Percentiles rank a stretch among this genome's conserved stretches.
Conservation (phyloP, 805 yeast genomes). For the Candida coquimbonensis region DNA sequence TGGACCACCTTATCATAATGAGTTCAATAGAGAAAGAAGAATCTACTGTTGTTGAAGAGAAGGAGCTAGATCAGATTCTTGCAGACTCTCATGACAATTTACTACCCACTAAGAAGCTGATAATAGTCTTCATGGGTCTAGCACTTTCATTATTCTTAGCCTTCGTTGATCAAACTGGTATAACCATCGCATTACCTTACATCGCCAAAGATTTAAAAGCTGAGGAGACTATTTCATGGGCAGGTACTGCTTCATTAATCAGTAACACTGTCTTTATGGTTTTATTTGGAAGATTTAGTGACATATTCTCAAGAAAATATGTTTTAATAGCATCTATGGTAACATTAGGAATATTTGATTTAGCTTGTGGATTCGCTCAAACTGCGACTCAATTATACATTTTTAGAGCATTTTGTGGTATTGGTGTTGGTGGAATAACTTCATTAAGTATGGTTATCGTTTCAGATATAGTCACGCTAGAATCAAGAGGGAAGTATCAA, state of each 20-base stretch:
- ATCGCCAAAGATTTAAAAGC: constrained; percentile 43
- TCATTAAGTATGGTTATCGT: constrained; percentile 45
- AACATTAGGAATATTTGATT: constrained; percentile 36
- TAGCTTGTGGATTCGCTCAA: constrained; percentile 46
- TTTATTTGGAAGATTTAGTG: constrained; percentile 45
- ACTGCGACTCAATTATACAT: constrained; percentile 42
- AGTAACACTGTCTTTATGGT: constrained; percentile 47
- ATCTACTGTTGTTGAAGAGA: neutral
- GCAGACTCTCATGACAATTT: constrained; percentile 28
- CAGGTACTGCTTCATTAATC: constrained; percentile 46
- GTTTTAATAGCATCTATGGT: constrained; percentile 34
- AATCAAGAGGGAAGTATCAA: constrained; percentile 50
- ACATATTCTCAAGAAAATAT: constrained; percentile 46
- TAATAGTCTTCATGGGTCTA: constrained; percentile 4
- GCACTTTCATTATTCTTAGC: constrained; percentile 5
- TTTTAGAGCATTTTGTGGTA: constrained; percentile 48
- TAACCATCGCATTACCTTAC: constrained; percentile 22
- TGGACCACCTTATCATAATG: neutral
- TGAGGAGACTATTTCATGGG: constrained; percentile 47
- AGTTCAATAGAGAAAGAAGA: constrained; percentile 2
- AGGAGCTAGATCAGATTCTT: neutral
- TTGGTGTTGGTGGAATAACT: constrained; percentile 48
- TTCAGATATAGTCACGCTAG: constrained; percentile 46
- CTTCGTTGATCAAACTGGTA: constrained; percentile 9
- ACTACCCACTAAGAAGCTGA: constrained; percentile 3